These are phyloP conservation scores for Lasiosphaeriaceae sp. DNA, from an alignment of 495 filamentous ascomycete species.

Conservation along the genomic window DNA sequence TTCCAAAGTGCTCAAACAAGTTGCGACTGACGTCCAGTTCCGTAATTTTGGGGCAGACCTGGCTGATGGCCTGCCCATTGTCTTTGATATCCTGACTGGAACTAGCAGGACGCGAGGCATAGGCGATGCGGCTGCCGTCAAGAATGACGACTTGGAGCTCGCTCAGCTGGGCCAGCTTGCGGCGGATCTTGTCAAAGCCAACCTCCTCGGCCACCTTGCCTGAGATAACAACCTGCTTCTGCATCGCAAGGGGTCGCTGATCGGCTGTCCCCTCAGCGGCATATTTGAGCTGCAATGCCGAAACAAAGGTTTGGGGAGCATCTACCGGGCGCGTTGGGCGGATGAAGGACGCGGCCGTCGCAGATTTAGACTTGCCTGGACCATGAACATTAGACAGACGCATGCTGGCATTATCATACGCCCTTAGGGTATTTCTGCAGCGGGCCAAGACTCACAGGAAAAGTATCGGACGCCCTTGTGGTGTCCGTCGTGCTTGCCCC, in stretches of 20 bases:
- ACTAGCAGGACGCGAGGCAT: slow-evolving; percentile 27
- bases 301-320: slow-evolving; percentile 63
- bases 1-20: slow-evolving; percentile 62
- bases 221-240: slow-evolving; percentile 62
- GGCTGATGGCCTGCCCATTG: slow-evolving; percentile 31
- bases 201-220: slow-evolving; percentile 89
- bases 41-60: slow-evolving; percentile 60
- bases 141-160: slow-evolving; percentile 78
- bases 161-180: slow-evolving; percentile 68
- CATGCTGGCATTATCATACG: background rate
- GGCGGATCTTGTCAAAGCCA: slow-evolving; percentile 89
- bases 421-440: background rate
- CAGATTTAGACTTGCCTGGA: slow-evolving; percentile 59
- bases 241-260: slow-evolving; percentile 6
- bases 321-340: slow-evolving; percentile 71
- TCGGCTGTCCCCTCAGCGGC: slow-evolving; percentile 48
- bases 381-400: no score
- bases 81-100: slow-evolving; percentile 29
- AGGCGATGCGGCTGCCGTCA: slow-evolving; percentile 63
- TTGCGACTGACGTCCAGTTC: slow-evolving; percentile 88
- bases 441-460: slow-evolving; percentile 52
- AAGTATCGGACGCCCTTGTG: slow-evolving; percentile 80
- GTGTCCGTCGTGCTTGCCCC: slow-evolving; percentile 87
- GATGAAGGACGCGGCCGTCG: slow-evolving; percentile 79
- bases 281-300: slow-evolving; percentile 82